phyloP scores from a whole-genome alignment of 176 grass and related monocot species.

The Panicum miliaceum region DNA sequence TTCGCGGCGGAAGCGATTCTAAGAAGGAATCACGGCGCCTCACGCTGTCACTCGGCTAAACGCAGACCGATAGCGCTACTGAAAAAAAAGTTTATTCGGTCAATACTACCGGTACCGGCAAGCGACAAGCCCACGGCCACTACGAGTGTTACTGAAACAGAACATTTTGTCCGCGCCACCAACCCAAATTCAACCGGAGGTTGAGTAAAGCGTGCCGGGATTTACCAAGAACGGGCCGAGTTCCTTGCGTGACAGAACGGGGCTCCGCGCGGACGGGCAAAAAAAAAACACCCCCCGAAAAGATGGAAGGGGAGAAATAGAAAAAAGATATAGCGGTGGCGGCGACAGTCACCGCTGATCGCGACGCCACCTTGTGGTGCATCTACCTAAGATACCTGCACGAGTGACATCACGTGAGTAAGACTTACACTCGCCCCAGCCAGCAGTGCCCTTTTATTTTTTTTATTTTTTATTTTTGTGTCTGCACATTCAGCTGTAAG shows the following conservation, averaged over 20 bases:
- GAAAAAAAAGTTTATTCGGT: not conserved
- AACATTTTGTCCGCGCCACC: not conserved
- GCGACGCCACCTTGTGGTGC: conserved; percentile 46
- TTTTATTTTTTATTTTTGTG: not conserved
- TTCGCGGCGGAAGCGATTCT: conserved; percentile 24
- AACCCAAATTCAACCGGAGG: not conserved
- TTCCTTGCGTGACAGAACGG: conserved; percentile 33
- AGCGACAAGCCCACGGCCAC: not conserved
- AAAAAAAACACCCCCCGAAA: not conserved
- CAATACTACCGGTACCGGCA: not conserved
- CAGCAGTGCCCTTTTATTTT: no score
- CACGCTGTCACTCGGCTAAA: conserved; percentile 9
- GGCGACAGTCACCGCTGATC: conserved; percentile 41
- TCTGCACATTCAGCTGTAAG: conserved; percentile 39
- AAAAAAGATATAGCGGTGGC: not conserved
- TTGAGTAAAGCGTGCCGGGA: conserved; percentile 21
- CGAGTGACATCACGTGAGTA: conserved; percentile 55
- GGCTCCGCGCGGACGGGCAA: not conserved
- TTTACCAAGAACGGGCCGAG: conserved; percentile 11
- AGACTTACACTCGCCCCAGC: conserved; percentile 34
- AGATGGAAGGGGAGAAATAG: not conserved
- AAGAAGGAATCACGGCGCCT: not conserved
- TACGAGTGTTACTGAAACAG: conserved; percentile 1
- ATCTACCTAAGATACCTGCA: conserved; percentile 76
- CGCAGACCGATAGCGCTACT: not conserved